A percentile compares a stretch with the other conserved stretches of the same genome.
phyloP scores from a whole-genome alignment of 805 yeast genomes.

The Hanseniaspora lindneri region DNA sequence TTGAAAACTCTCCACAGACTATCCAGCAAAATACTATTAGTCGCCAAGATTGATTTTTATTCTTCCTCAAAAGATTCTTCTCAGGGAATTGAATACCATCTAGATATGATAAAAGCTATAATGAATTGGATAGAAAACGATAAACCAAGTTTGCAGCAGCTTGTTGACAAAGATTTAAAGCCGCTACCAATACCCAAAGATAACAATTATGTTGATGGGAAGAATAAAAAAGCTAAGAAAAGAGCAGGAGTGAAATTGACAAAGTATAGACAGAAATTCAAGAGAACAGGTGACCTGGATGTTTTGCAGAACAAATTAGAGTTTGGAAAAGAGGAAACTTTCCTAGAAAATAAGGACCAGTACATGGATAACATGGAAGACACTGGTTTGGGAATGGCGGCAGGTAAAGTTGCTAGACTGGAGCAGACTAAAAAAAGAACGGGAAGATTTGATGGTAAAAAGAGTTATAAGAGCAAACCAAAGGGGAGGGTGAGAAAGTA shows the following conservation, averaged over 20 bases:
- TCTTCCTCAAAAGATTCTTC: slow-evolving; percentile 27
- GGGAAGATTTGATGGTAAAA: background rate
- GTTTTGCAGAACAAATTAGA: slow-evolving; percentile 75
- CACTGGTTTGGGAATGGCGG: slow-evolving; percentile 66
- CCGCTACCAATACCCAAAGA: slow-evolving; percentile 53
- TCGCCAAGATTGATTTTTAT: slow-evolving; percentile 69
- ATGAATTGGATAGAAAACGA: slow-evolving; percentile 42
- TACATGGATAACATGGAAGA: slow-evolving; percentile 56
- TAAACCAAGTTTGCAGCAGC: slow-evolving; percentile 56
- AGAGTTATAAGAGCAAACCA: background rate
- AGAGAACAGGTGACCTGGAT: slow-evolving; percentile 62
- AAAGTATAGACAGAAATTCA: slow-evolving; percentile 65
- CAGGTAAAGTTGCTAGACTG: background rate
- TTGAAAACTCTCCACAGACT: slow-evolving; percentile 66
- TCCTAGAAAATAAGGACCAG: slow-evolving; percentile 36
- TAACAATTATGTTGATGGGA: slow-evolving; percentile 18
- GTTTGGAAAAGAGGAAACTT: slow-evolving; percentile 65
- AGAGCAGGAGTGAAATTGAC: slow-evolving; percentile 77
- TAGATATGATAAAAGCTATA: slow-evolving; percentile 51
- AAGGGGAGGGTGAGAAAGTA: background rate
- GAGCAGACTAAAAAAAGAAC: background rate
- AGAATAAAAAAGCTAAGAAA: slow-evolving; percentile 63
- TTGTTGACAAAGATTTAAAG: slow-evolving; percentile 41
- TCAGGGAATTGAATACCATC: slow-evolving; percentile 46
- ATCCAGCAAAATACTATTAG: slow-evolving; percentile 66